phyloP scores from a whole-genome alignment of 2,329 filamentous ascomycete species.

The Neurospora sp. region DNA sequence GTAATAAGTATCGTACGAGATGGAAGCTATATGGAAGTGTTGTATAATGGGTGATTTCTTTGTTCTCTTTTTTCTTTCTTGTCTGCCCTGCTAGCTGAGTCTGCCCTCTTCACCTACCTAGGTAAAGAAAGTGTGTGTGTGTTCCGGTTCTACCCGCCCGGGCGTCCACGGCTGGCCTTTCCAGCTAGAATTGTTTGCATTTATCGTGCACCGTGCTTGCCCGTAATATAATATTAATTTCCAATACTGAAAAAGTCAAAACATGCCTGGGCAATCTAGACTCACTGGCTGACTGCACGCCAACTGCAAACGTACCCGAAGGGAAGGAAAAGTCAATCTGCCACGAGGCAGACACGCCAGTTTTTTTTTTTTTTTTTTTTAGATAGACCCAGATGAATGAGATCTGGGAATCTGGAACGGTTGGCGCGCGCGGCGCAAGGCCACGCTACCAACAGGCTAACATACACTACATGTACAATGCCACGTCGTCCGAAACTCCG shows the following conservation, averaged over 20 bases:
- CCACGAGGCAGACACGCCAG: neutral
- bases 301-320: neutral
- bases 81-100: neutral
- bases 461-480: neutral
- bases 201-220: neutral
- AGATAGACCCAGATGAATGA: neutral
- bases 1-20: neutral
- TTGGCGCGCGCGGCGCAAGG: neutral
- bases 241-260: neutral
- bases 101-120: neutral
- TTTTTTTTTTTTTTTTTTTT: neutral
- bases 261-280: neutral
- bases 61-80: neutral
- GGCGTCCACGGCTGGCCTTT: neutral
- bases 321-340: neutral
- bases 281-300: neutral
- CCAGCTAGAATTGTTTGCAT: neutral
- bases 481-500: neutral
- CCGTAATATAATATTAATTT: neutral
- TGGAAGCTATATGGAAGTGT: neutral
- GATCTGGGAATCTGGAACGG: neutral
- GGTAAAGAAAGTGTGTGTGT: neutral
- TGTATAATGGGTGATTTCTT: neutral
- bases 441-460: neutral
- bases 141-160: neutral